Conservation (phyloP, 1,139 yeast species). For the Geotrichum aggregatum region DNA sequence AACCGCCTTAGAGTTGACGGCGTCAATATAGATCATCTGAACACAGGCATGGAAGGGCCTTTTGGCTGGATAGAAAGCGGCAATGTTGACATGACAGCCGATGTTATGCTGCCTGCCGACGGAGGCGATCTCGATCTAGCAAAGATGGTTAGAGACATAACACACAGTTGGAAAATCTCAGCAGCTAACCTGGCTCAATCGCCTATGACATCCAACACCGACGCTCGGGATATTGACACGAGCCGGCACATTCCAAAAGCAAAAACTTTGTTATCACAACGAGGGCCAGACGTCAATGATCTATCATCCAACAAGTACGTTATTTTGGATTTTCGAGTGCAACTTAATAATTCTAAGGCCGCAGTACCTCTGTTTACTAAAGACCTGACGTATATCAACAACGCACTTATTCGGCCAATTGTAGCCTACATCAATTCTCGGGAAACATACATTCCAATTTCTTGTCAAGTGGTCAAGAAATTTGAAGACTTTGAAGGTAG, state of each 20-base stretch:
- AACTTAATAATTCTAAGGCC: slow-evolving; percentile 81
- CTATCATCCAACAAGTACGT: slow-evolving; percentile 47
- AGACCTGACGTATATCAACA: slow-evolving; percentile 81
- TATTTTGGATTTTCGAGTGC: slow-evolving; percentile 71
- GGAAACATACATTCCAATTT: slow-evolving; percentile 82
- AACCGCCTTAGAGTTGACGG: slow-evolving; percentile 82
- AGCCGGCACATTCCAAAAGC: slow-evolving; percentile 2
- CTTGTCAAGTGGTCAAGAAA: slow-evolving; percentile 77
- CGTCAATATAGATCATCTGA: slow-evolving; percentile 79
- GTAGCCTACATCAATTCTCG: slow-evolving; percentile 91
- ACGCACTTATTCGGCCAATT: slow-evolving; percentile 88
- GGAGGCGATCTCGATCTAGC: slow-evolving; percentile 42
- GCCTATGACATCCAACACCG: slow-evolving; percentile 4
- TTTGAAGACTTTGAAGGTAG: slow-evolving; percentile 85
- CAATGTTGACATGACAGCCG: slow-evolving; percentile 88
- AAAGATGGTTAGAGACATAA: slow-evolving; percentile 40
- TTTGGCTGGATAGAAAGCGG: slow-evolving; percentile 96
- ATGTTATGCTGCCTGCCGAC: slow-evolving; percentile 72
- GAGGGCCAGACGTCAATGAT: slow-evolving; percentile 16
- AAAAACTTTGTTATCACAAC: slow-evolving; percentile 14
- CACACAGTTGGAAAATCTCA: slow-evolving; percentile 41
- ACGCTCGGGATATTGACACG: neutral
- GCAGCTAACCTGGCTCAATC: slow-evolving; percentile 7
- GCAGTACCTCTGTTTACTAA: slow-evolving; percentile 79
- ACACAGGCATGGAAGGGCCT: slow-evolving; percentile 87